phyloP scores from a whole-genome alignment of 345 rosid species.

The Litchi chinensis region DNA sequence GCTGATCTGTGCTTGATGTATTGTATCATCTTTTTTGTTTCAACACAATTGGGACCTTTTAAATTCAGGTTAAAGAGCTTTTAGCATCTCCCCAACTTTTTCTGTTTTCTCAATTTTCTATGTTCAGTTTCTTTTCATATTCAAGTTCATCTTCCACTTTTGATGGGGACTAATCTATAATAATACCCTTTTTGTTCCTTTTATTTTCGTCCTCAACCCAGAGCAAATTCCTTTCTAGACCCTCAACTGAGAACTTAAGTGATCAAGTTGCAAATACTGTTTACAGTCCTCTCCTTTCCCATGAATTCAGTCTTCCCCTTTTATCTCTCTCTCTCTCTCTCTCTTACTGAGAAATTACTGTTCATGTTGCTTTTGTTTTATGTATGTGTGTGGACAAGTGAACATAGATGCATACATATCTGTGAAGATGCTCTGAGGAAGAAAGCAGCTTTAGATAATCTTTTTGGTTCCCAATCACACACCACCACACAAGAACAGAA shows the following conservation, averaged over 20 bases:
- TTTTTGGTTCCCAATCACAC: conserved; percentile 56
- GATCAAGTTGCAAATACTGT: conserved; percentile 30
- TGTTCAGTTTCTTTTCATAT: conserved; percentile 23
- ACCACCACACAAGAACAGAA: conserved; percentile 62
- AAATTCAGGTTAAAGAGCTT: conserved; percentile 20
- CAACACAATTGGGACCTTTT: conserved; percentile 19
- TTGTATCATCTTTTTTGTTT: background rate
- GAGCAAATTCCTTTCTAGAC: conserved; percentile 6
- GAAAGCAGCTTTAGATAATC: conserved; percentile 54
- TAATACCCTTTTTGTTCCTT: conserved; percentile 14
- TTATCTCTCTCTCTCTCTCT: too few relatives aligned
- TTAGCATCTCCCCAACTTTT: conserved; percentile 28
- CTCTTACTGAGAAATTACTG: conserved; percentile 6
- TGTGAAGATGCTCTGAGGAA: conserved; percentile 52
- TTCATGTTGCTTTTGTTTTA: conserved; percentile 21
- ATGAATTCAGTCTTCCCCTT: too few relatives aligned
- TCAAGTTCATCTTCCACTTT: conserved; percentile 23
- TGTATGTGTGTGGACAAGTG: conserved; percentile 27
- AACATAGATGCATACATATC: conserved; percentile 29
- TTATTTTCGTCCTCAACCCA: conserved; percentile 19
- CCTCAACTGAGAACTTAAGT: conserved; percentile 17
- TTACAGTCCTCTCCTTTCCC: conserved; percentile 11
- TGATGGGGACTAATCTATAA: conserved; percentile 15
- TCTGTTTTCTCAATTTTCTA: conserved; percentile 25
- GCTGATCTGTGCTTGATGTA: conserved; percentile 1